Evolutionary conservation across 805 yeast genomes (phyloP).

Genomic region (Peterozyma xylosa): DNA sequence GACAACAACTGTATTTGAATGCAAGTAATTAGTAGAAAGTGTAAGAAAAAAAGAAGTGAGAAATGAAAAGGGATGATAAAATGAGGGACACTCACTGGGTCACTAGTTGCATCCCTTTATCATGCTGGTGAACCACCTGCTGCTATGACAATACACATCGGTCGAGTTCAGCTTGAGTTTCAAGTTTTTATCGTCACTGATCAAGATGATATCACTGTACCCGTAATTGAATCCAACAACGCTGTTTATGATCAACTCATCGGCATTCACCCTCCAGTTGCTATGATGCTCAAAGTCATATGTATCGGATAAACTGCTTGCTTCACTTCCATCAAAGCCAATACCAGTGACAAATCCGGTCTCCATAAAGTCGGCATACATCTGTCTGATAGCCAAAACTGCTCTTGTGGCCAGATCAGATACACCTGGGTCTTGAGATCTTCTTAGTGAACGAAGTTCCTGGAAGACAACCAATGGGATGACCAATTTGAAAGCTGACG

Average conservation of each 20-base stretch:
- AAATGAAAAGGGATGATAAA: no score
- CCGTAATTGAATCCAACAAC: slow-evolving; percentile 31
- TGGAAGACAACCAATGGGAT: slow-evolving; percentile 74
- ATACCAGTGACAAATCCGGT: slow-evolving; percentile 46
- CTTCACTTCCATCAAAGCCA: slow-evolving; percentile 63
- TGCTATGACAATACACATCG: slow-evolving; percentile 4
- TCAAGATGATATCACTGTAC: slow-evolving; percentile 7
- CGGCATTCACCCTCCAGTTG: slow-evolving; percentile 67
- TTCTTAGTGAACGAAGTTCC: slow-evolving; percentile 63
- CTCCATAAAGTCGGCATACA: slow-evolving; percentile 35
- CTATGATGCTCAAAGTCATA: slow-evolving; percentile 67
- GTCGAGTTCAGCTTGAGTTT: slow-evolving; percentile 4
- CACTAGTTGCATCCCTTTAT: slow-evolving; percentile 6
- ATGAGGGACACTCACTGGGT: not conserved
- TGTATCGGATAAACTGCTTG: slow-evolving; percentile 63
- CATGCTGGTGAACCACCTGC: slow-evolving; percentile 7
- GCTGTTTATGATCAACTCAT: slow-evolving; percentile 55
- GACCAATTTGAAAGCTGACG: slow-evolving; percentile 49
- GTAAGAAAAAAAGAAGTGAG: no score
- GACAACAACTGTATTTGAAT: no score
- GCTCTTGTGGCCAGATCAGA: slow-evolving; percentile 79
- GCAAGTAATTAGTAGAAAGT: no score
- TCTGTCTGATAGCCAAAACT: slow-evolving; percentile 64
- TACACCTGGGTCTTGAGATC: slow-evolving; percentile 64
- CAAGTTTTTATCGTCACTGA: slow-evolving; percentile 8